Percentiles rank a stretch among this genome's conserved stretches.
These are phyloP conservation scores for Jacaranda mimosifolia DNA, from an alignment of 257 asterid genomes.

Conservation along the genomic window DNA sequence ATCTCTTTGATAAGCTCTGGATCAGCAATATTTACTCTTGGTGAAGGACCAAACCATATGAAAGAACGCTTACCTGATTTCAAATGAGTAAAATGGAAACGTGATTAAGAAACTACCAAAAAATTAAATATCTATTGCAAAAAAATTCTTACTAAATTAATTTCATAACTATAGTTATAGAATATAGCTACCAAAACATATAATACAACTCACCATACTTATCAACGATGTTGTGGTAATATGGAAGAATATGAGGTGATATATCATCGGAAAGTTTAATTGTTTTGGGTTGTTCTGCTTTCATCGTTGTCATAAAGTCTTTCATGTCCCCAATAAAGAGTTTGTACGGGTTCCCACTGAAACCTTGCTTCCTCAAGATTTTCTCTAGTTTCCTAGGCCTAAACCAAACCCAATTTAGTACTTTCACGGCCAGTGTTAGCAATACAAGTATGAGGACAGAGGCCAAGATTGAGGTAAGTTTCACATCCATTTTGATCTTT, in stretches of 20 bases:
- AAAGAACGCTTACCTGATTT: too few relatives aligned
- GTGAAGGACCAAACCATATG: too few relatives aligned
- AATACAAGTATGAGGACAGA: constrained; percentile 13
- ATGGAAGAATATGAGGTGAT: constrained; percentile 35
- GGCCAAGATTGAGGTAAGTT: constrained; percentile 12
- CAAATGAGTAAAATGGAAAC: too few relatives aligned
- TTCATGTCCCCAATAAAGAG: constrained; percentile 35
- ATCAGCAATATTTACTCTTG: too few relatives aligned
- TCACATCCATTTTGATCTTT: constrained; percentile 8
- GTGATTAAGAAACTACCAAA: too few relatives aligned
- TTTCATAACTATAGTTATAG: too few relatives aligned
- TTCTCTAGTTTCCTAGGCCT: constrained; percentile 36
- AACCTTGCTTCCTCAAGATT: constrained; percentile 34
- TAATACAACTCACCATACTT: constrained; percentile 29
- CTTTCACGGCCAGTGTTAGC: background rate
- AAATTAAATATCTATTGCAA: too few relatives aligned
- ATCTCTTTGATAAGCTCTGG: constrained; percentile 33
- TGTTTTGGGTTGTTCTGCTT: constrained; percentile 17
- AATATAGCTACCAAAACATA: too few relatives aligned
- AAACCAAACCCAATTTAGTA: constrained; percentile 32
- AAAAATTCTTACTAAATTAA: too few relatives aligned
- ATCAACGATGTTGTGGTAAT: constrained; percentile 19
- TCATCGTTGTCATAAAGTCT: background rate
- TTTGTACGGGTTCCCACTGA: constrained; percentile 38
- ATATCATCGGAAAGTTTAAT: constrained; percentile 26